phyloP scores from a whole-genome alignment of 2,329 filamentous ascomycete genomes.

The Colletotrichum lentis region DNA sequence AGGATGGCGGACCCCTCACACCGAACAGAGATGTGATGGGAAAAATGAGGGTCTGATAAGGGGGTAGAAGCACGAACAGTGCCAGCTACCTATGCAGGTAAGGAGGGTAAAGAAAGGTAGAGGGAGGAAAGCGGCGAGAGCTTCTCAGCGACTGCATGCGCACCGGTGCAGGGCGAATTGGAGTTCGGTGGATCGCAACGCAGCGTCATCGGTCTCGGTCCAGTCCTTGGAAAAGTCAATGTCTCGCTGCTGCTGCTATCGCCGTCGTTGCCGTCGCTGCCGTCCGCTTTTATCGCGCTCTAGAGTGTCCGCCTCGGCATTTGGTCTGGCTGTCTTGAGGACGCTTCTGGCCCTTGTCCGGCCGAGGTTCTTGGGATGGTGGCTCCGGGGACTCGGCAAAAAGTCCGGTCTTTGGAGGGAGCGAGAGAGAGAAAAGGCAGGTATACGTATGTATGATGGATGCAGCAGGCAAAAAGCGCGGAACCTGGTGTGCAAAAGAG shows the following conservation, averaged over 20 bases:
- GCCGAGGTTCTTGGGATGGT: background rate
- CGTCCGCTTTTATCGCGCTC: background rate
- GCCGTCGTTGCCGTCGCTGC: background rate
- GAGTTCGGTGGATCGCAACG: conserved; percentile 22
- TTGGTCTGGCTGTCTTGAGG: background rate
- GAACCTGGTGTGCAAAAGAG: no score
- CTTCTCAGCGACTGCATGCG: conserved; percentile 18
- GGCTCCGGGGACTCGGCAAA: background rate
- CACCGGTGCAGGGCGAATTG: conserved; percentile 6
- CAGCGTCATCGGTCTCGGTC: conserved; percentile 29
- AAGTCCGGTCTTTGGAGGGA: background rate
- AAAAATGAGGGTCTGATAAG: background rate
- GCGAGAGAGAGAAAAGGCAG: no score
- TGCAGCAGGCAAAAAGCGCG: no score
- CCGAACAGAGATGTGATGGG: background rate
- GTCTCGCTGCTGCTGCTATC: background rate
- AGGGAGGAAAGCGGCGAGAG: background rate
- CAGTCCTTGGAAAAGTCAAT: background rate
- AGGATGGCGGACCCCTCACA: background rate
- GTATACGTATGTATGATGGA: no score
- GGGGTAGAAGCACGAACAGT: background rate
- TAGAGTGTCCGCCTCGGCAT: conserved; percentile 4
- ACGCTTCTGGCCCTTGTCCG: background rate
- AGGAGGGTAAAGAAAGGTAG: background rate
- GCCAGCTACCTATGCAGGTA: background rate